Evolutionary conservation across 1,139 yeast species (phyloP).

Genomic region (Eremothecium cymbalariae): DNA sequence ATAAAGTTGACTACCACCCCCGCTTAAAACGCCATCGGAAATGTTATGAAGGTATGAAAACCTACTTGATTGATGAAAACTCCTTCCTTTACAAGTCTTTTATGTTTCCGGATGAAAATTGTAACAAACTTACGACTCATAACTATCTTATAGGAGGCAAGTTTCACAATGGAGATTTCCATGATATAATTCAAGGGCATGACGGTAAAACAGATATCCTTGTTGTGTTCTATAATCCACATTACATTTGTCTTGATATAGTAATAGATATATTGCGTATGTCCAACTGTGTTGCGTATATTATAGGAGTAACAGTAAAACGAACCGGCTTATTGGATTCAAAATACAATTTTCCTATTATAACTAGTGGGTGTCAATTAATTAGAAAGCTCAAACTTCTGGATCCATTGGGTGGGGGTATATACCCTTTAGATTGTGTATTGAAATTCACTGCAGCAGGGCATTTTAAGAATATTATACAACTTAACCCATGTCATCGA

Average conservation of each 20-base stretch:
- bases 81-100: not conserved
- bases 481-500: conserved; percentile 13
- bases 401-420: conserved; percentile 44
- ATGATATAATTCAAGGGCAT: conserved; percentile 1
- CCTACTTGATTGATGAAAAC: not conserved
- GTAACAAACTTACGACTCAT: not conserved
- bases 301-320: conserved; percentile 1
- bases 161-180: conserved; percentile 1
- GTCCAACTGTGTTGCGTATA: not conserved
- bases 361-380: conserved; percentile 14
- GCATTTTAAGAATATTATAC: conserved; percentile 16
- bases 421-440: conserved; percentile 38
- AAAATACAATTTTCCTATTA: conserved; percentile 8
- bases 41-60: not conserved
- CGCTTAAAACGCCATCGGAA: not conserved
- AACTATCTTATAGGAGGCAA: not conserved
- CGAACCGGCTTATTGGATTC: not conserved
- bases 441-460: conserved; percentile 31
- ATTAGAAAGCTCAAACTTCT: conserved; percentile 31
- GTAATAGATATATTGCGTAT: not conserved
- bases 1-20: not conserved
- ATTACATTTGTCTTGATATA: conserved; percentile 3
- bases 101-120: not conserved
- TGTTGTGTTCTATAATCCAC: conserved; percentile 8
- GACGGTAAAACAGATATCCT: conserved; percentile 1